Conservation (phyloP, 2,329 filamentous ascomycete genomes). For the Tothia fuscella region DNA sequence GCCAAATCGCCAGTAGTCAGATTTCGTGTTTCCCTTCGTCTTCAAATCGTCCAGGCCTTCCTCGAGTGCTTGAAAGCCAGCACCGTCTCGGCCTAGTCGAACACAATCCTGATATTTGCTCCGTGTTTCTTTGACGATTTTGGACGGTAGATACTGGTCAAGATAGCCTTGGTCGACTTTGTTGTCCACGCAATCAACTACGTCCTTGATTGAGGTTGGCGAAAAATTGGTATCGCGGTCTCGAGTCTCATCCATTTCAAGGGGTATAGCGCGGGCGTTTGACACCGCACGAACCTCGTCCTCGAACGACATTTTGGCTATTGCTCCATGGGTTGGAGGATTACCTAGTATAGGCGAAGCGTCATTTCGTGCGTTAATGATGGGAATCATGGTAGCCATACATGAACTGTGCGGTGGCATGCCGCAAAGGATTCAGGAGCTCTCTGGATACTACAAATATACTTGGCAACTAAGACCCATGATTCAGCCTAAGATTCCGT, state of each 20-base stretch:
- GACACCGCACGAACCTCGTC: conserved; percentile 4
- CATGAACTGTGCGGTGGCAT: too few relatives aligned
- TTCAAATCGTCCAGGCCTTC: neutral
- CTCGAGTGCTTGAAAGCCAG: conserved; percentile 3
- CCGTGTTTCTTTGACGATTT: conserved; percentile 5
- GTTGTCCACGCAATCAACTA: conserved; percentile 2
- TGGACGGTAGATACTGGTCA: neutral
- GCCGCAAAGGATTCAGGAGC: too few relatives aligned
- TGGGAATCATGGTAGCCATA: too few relatives aligned
- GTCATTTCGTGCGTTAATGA: too few relatives aligned
- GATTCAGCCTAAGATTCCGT: too few relatives aligned
- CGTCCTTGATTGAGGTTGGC: conserved; percentile 2
- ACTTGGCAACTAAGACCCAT: too few relatives aligned
- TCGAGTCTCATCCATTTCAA: neutral
- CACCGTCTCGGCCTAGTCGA: conserved; percentile 1
- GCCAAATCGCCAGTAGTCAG: conserved; percentile 6
- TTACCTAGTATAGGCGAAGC: too few relatives aligned
- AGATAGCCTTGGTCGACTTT: neutral
- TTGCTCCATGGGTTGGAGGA: too few relatives aligned
- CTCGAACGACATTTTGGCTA: too few relatives aligned
- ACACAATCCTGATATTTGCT: conserved; percentile 5
- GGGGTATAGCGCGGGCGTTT: neutral
- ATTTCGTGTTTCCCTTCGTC: neutral
- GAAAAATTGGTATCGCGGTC: conserved; percentile 1
- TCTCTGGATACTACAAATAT: too few relatives aligned